Evolutionary conservation across 2,329 filamentous ascomycete species (phyloP).

Genomic region (Trichoderma polysporum): DNA sequence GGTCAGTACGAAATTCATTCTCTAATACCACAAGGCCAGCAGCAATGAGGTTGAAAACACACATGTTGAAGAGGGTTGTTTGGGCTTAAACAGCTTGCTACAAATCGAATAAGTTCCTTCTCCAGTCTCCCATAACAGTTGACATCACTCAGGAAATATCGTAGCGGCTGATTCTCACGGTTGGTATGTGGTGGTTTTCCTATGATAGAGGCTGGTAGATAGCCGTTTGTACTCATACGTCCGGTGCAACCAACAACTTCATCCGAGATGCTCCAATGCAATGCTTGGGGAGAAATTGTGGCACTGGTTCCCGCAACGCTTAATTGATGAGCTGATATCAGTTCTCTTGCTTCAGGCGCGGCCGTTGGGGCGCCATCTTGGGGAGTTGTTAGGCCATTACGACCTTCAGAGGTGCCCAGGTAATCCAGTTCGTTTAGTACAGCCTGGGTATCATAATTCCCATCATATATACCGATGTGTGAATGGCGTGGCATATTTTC

Average conservation of each 20-base stretch:
- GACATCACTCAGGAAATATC: slow-evolving; percentile 10
- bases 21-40: background rate
- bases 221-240: background rate
- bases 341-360: background rate
- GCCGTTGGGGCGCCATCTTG: background rate
- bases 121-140: slow-evolving; percentile 12
- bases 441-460: background rate
- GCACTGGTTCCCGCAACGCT: background rate
- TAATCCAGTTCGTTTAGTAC: background rate
- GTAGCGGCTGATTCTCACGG: background rate
- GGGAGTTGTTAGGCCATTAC: background rate
- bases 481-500: background rate
- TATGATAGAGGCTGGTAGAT: background rate
- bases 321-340: background rate
- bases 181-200: background rate
- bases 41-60: background rate
- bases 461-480: background rate
- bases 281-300: background rate
- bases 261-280: background rate
- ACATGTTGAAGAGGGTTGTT: slow-evolving; percentile 17
- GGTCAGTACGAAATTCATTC: background rate
- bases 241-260: background rate
- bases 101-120: slow-evolving; percentile 11
- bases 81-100: background rate
- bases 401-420: background rate